Percentiles rank a stretch among this genome's conserved stretches.
Evolutionary conservation across 1,139 yeast genomes (phyloP).

Genomic region (Geotrichum candidum): DNA sequence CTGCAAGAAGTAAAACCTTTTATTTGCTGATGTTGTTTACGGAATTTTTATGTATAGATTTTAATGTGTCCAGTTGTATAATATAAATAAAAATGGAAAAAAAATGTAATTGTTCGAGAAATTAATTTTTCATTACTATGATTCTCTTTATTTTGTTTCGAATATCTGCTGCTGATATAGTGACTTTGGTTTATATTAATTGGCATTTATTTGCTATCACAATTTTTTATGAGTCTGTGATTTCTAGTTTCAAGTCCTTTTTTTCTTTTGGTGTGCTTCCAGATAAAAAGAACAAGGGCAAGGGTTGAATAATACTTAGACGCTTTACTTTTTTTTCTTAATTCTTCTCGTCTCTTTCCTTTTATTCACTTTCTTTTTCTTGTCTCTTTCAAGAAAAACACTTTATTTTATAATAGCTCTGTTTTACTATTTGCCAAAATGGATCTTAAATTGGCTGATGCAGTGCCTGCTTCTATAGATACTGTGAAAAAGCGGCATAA

Average conservation of each 20-base stretch:
- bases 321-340: background rate
- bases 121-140: background rate
- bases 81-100: background rate
- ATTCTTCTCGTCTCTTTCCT: background rate
- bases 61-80: background rate
- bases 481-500: background rate
- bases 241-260: too few relatives aligned
- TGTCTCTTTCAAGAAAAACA: background rate
- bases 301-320: background rate
- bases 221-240: too few relatives aligned
- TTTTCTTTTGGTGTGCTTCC: background rate
- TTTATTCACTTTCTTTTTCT: background rate
- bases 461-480: background rate
- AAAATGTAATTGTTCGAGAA: background rate
- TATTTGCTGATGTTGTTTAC: background rate
- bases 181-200: too few relatives aligned
- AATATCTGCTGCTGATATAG: background rate
- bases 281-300: background rate
- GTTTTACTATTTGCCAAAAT: background rate
- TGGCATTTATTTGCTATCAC: too few relatives aligned
- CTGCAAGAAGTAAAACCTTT: slow-evolving; percentile 25
- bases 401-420: background rate
- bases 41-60: background rate
- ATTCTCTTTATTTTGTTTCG: background rate
- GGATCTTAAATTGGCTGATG: background rate